Evolutionary conservation across 179 eudicot species (phyloP), one percentile per base, ranked within the genome.

Genomic region (Beta lomatogona): DNA sequence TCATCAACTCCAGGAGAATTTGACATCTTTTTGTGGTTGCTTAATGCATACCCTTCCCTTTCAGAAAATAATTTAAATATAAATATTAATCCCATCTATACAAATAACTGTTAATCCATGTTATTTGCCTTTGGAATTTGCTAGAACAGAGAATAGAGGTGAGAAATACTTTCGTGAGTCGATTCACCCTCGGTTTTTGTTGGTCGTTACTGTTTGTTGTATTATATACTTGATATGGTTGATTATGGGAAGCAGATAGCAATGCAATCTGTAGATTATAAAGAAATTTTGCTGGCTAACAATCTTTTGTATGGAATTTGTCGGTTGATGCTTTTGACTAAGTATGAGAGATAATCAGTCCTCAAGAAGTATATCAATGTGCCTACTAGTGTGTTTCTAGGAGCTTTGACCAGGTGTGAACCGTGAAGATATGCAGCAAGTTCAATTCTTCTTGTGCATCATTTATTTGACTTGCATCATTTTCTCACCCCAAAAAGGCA

Each of bases 21-120:
- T 55, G 31, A 80, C 44, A 28, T 16, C 79, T 64, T 72, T 77
- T 81, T 54, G 80, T 57, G 77, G 74, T 53, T 81, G 80, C 76
- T 55, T 48, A 67, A 55, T 55, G 77, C 66, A 58, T 57, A 75
- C 77, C 80, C 75, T 25, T 78, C 13, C 18, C 41, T 59, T 59
- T 71, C 8, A 71, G 71, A 31, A 75, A 63, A 64, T 61, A 70
- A 45, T 82, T 41, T 57, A 31, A 6, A 50, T 76, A 66, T 76
- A 16, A 28, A 84, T 75, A 83, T 76, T 58, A 61, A 75, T 75
- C 36, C 75, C 16, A 70, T 55, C 64, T 61, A 79, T 58, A 74
- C 69, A 80, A 45, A 74, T 55, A 73, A 67, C 69, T 58, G 55
- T 78, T 22, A 41, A 81, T 45, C 60, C 25, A 41, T 76, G 73